Conservation (phyloP, 176 grass and related monocot genomes). For the Oryza brachyantha region DNA sequence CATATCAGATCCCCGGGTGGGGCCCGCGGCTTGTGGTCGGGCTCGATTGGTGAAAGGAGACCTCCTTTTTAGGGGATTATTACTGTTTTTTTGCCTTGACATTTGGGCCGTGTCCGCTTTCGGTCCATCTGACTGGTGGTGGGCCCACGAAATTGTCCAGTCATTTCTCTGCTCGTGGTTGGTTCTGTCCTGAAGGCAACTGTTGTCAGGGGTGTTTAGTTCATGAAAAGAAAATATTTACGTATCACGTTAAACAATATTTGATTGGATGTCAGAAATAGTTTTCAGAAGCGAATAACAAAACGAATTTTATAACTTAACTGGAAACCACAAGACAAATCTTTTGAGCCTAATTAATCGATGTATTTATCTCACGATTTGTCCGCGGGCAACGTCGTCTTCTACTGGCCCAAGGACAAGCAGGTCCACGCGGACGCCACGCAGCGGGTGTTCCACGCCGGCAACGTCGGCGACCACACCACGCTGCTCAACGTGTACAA, state of each 20-base stretch:
- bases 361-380: no score
- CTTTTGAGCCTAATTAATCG: no score
- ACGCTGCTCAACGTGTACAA: conserved; percentile 60
- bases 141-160: neutral
- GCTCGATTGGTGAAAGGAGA: neutral
- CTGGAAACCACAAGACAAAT: no score
- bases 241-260: no score
- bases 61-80: no score
- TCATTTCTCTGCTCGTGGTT: neutral
- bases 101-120: neutral
- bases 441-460: conserved; percentile 31
- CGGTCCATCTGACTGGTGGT: neutral
- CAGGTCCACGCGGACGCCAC: conserved; percentile 47
- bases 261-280: no score
- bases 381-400: conserved; percentile 38
- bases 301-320: no score
- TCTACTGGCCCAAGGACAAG: conserved; percentile 54
- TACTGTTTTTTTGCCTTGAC: neutral
- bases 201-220: no score
- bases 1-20: no score
- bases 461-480: conserved; percentile 47
- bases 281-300: no score
- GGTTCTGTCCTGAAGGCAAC: neutral
- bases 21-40: neutral
- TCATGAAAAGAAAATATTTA: no score